Base-by-base conservation (phyloP, 768 basidiomycete species). In the Hypholoma fasciculare region DNA sequence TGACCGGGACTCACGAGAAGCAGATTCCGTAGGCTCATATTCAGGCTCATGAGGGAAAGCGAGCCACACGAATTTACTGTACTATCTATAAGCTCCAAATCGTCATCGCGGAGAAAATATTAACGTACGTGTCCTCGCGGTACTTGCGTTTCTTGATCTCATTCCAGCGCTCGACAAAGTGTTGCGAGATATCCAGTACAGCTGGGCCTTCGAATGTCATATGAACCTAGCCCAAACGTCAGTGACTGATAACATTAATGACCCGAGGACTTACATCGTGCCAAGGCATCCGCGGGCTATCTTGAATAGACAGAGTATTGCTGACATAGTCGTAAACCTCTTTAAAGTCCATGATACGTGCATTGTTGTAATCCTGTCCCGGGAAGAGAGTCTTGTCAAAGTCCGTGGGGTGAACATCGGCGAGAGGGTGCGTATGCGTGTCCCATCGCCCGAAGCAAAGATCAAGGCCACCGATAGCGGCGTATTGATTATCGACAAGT, bases 391-490 rank as follows among this genome's bases (percentile, higher is more conserved):
- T 93, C 52, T 79, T 80, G 17, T 74, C 72, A 67, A 95, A 94
- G 64, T 95, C 80, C 2, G 93, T 93, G 0, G 94, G 94, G 68
- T 98, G 95, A 2, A 86, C 92, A 66, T 99, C 96, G 3, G 95
- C 90, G 39, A 98, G 82, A 1, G 95, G 95, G 69, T 94, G 91
- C 40, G 77, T 89, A 67, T 92, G 86, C 0, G 91, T 93, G 73
- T 98, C 97, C 96, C 96, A 99, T 17, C 97, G 89, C 11, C 97
- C 97, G 64, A 95, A 97, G 76, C 94, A 98, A 16, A 97, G 79
- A 71, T 99, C 97, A 26, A 99, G 84, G 11, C 97, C 97, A 20
- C 97, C 97, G 54, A 97, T 87, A 63, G 89, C 90, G 2, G 92
- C 94, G 51, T 77, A 81, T 65, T 90, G 86, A 66, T 94, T 92